Base-by-base conservation (phyloP, 352 stramenopile genomes). In the Thraustochytrium sp. region DNA sequence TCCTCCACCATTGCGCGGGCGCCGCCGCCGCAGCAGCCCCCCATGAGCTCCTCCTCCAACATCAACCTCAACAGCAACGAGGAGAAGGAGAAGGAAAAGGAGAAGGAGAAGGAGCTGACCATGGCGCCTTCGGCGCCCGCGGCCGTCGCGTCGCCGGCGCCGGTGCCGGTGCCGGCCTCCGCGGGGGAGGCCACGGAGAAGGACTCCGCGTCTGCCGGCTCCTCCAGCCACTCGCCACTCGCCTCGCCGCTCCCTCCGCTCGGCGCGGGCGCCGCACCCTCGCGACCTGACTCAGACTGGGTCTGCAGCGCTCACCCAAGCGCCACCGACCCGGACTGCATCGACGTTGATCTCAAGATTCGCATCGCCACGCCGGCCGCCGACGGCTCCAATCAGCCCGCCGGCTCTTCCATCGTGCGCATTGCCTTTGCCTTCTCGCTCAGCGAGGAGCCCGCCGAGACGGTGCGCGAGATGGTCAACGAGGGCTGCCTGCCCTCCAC, bases 401-500 rank as follows among this genome's bases (percentile, higher is more conserved):
- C n/a, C n/a, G n/a, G n/a, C n/a, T n/a, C n/a, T n/a, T n/a, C n/a
- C 49, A 68, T 21, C 9, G 18, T 72, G 26, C 40, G 65, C 40
- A 77, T 77, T 3, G 16, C 8, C 11, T 77, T 77, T 36, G 13
- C 34, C 1, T 77, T 77, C 65, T 23, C 68, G 9, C 65, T 77
- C 34, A 40, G 13, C 34, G 65, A 77, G 37, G 31, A 23, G 18
- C 42, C 65, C 46, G 68, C 49, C 31, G 65, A 77, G 34, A 77
- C 65, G 0, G 65, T 77, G 13, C n/a, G 37, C 29, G 65, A 77
- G 31, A 77, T 77, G 65, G 49, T 62, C 31, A 11, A 5, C 21
- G 65, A 77, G n/a, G 65, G 65, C 37, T 29, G 23, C n/a, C 65
- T 77, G 11, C 65, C 65, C n/a, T 16, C 65, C 40, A 62, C 9